Evolutionary conservation across 2,329 filamentous ascomycete genomes (phyloP).

Genomic region (Akanthomyces muscarius): DNA sequence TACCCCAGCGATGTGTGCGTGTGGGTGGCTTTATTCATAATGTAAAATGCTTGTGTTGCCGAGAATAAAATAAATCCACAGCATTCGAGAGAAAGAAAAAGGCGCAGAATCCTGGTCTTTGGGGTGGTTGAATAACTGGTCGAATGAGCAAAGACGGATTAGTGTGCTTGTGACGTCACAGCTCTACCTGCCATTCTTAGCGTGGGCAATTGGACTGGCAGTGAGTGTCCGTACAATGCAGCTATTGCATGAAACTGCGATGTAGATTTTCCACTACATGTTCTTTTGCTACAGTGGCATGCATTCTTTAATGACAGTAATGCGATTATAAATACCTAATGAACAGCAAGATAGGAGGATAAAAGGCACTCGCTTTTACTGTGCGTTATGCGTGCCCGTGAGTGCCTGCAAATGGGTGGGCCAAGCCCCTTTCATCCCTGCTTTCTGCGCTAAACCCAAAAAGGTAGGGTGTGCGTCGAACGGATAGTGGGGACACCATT

Average conservation of each 20-base stretch:
- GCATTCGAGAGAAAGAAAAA: not conserved
- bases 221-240: not conserved
- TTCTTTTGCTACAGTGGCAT: too few species aligned
- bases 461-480: not conserved
- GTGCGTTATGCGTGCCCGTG: too few species aligned
- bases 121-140: not conserved
- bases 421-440: not conserved
- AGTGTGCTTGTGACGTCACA: conserved; percentile 9
- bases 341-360: too few species aligned
- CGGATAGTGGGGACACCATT: not conserved
- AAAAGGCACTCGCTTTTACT: too few species aligned
- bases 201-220: not conserved
- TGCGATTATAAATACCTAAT: too few species aligned
- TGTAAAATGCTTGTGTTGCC: too few species aligned
- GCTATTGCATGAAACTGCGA: not conserved
- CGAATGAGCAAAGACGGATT: not conserved
- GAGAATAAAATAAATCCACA: too few species aligned
- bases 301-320: too few species aligned
- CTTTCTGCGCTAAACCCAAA: not conserved
- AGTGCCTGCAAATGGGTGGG: not conserved
- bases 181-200: not conserved
- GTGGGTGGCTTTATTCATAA: not conserved
- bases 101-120: not conserved
- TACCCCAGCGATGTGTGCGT: not conserved
- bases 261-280: too few species aligned